Evolutionary conservation across 768 basidiomycete genomes (phyloP), one percentile per base, ranked within the genome.

Genomic region (Termitomyces sp.): DNA sequence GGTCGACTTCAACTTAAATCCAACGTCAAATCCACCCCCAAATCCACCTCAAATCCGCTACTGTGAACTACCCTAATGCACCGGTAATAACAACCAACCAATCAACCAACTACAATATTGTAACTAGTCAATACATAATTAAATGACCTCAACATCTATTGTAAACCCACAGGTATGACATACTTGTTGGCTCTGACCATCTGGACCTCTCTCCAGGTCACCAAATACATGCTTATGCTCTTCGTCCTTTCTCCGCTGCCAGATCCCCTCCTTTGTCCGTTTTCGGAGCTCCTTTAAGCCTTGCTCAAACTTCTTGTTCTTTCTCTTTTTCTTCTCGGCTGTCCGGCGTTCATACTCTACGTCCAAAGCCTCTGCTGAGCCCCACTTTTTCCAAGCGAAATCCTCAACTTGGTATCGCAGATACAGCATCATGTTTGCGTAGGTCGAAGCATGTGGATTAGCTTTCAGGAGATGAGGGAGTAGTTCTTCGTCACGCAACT

Each of bases 351-450:
- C 63, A 53, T 65, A 65, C 38, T 67, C 63, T 44, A 55, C 48
- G 33, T 60, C 58, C 32, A 59, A 39, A 52, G 58, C 58, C 58
- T 59, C 50, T 4, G 58, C 22, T 36, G 92, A 57, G 15, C 56
- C 56, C 56, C 53, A 54, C 97, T 99, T 99, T 71, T 92, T 89
- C 90, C 90, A 97, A 5, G 97, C 96, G 74, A 96, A 98, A 49
- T 89, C 92, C 73, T 99, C 97, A 2, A 97, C 93, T 73, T 98
- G 96, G 69, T 79, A 90, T 38, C 97, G 87, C 5, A 98, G 91
- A 70, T 91, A 52, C 22, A 99, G 82, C 97, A 98, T 98, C 97
- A 98, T 98, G 79, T 98, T 99, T 39, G 92, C 91, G 70, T 92
- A 99, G 0, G 96, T 98, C 13, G 95, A 91, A 64, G 92, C 91